Base-by-base conservation (phyloP, 106 monocot species). In the Apostasia ramifera region DNA sequence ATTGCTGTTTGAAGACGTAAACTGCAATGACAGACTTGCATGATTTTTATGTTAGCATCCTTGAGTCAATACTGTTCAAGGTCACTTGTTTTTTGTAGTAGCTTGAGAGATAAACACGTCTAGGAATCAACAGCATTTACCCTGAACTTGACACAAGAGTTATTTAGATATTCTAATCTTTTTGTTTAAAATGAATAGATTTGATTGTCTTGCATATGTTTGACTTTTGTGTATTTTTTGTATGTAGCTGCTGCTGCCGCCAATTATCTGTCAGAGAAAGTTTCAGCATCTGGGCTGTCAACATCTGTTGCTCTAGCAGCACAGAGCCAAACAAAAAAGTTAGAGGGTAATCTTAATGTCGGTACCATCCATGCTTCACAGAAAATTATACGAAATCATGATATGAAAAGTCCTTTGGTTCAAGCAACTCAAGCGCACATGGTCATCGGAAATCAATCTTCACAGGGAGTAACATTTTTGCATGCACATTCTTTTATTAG, bases 401-500 rank as follows among this genome's bases (percentile, higher is more conserved):
- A 75, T 55, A 11, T 44, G 57, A 77, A 80, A 68, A 47, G 51
- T 57, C 53, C 59, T 57, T 14, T n/a, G 26, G 61, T 66, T 63
- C 86, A 83, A 48, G 49, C 62, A 57, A 37, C 48, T 59, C 70
- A 64, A 66, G 71, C 68, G 63, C 83, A 76, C 76, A 72, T 72
- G n/a, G 47, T 54, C 53, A 59, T 75, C 43, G 82, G 67, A 47
- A 79, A 82, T 63, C 85, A 74, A 70, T 55, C 75, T 77, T 46
- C 73, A 58, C 81, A 78, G 71, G 80, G 72, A 12, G n/a, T 78
- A 59, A 63, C 74, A 45, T 67, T 70, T 76, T 72, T 72, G 64
- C 78, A 71, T 61, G 51, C 77, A 48, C 63, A 78, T 74, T 66
- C 77, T 15, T 55, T 72, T n/a, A 56, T 81, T 47, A 72, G 59